phyloP scores from a whole-genome alignment of 1,284 basidiomycete genomes.

The Melampsora larici-populina region DNA sequence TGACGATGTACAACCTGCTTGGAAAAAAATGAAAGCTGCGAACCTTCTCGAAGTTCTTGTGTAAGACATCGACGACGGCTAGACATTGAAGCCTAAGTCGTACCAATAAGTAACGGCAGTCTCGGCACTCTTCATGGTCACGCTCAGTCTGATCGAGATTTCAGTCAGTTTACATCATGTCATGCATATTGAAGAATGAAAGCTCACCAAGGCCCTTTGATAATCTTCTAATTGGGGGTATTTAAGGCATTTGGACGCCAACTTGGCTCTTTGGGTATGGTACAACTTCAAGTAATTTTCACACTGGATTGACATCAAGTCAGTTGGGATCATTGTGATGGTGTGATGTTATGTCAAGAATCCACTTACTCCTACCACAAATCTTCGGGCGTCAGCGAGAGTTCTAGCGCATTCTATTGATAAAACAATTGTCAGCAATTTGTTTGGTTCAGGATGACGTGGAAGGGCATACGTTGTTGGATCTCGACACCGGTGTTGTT shows the following conservation, averaged over 20 bases:
- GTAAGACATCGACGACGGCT: slow-evolving; percentile 34
- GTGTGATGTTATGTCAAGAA: no score
- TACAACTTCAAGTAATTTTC: slow-evolving; percentile 42
- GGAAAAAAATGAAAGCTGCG: not conserved
- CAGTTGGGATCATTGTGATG: not conserved
- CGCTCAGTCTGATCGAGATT: slow-evolving; percentile 11
- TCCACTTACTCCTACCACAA: slow-evolving; percentile 36
- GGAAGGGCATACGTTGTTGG: slow-evolving; percentile 31
- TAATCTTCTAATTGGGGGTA: slow-evolving; percentile 43
- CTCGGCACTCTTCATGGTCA: slow-evolving; percentile 41
- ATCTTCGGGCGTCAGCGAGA: slow-evolving; percentile 34
- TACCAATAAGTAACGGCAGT: slow-evolving; percentile 31
- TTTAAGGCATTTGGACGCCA: slow-evolving; percentile 42
- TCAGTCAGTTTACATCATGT: not conserved
- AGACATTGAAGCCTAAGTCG: slow-evolving; percentile 40
- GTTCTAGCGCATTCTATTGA: slow-evolving; percentile 36
- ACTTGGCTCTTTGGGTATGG: slow-evolving; percentile 41
- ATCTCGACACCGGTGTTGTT: slow-evolving; percentile 44
- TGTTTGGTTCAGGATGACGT: not conserved
- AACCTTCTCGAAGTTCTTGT: slow-evolving; percentile 42
- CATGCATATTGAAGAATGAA: not conserved
- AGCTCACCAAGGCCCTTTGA: slow-evolving; percentile 30
- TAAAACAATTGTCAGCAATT: not conserved
- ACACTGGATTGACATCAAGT: not conserved
- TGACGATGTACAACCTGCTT: no score